Conservation (phyloP, 2,329 filamentous ascomycete genomes). For the Lecanicillium sp. region DNA sequence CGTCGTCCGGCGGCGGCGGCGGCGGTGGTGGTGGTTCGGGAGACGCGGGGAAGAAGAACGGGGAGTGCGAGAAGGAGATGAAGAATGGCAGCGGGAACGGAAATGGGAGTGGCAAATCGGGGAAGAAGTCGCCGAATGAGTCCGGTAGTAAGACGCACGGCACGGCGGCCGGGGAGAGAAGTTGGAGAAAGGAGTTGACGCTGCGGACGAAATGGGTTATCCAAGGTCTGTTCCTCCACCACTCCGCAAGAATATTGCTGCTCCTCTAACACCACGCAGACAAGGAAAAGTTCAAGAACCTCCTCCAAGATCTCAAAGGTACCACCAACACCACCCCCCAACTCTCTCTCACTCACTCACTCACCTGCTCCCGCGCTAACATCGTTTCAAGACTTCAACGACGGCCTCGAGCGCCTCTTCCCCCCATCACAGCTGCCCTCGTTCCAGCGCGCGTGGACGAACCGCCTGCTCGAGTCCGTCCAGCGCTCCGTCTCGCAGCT, state of each 20-base stretch:
- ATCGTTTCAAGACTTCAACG: constrained; percentile 45
- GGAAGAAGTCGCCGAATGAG: background rate
- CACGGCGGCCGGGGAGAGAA: constrained; percentile 22
- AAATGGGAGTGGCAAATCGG: background rate
- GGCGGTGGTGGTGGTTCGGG: background rate
- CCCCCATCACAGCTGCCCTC: constrained; percentile 35
- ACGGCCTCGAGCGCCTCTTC: constrained; percentile 42
- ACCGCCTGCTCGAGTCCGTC: constrained; percentile 40
- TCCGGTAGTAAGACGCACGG: constrained; percentile 16
- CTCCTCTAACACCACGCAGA: constrained; percentile 21
- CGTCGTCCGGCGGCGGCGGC: constrained; percentile 26
- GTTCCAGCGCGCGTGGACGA: constrained; percentile 40
- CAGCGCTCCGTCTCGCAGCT: constrained; percentile 36
- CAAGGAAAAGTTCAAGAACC: constrained; percentile 38
- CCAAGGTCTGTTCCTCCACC: constrained; percentile 26
- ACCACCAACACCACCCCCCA: constrained; percentile 2
- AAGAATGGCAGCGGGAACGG: constrained; percentile 13
- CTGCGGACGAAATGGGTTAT: constrained; percentile 40
- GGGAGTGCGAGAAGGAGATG: constrained; percentile 18
- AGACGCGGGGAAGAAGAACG: constrained; percentile 15
- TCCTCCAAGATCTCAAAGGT: constrained; percentile 37
- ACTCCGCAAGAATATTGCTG: background rate
- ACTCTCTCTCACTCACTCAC: background rate
- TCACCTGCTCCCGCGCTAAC: background rate
- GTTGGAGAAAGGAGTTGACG: constrained; percentile 29